Percentiles rank a stretch among this genome's conserved stretches.
These are phyloP conservation scores for Ophiostoma piceae DNA, from an alignment of 2,329 filamentous ascomycete species.

Conservation along the genomic window DNA sequence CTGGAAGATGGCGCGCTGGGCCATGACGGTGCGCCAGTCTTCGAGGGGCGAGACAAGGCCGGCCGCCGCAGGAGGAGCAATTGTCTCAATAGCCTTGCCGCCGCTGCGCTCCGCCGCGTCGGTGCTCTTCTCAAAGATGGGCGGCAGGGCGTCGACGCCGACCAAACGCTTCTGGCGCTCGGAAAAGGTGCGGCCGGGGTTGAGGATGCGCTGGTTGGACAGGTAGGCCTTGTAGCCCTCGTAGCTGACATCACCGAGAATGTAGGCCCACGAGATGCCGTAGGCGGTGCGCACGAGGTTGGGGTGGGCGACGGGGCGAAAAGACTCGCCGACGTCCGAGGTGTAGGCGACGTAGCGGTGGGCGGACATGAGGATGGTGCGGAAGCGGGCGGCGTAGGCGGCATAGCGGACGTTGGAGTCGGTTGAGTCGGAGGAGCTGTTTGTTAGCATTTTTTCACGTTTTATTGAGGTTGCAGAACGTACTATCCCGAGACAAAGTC, in stretches of 20 bases:
- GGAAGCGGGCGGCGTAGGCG: slow-evolving; percentile 78
- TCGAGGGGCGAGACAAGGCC: slow-evolving; percentile 64
- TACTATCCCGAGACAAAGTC: slow-evolving; percentile 75
- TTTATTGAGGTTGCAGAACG: no score
- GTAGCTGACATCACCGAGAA: slow-evolving; percentile 82
- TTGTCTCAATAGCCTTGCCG: no score
- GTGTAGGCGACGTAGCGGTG: slow-evolving; percentile 98
- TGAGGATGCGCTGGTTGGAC: slow-evolving; percentile 70
- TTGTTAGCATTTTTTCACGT: neutral
- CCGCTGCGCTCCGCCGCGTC: neutral
- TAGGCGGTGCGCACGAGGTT: slow-evolving; percentile 77
- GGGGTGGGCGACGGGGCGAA: slow-evolving; percentile 86
- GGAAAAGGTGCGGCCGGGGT: slow-evolving; percentile 59
- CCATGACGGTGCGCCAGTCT: slow-evolving; percentile 87
- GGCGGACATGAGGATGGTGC: slow-evolving; percentile 81
- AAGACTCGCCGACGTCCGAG: slow-evolving; percentile 92
- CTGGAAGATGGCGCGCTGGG: slow-evolving; percentile 86
- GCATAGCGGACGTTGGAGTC: slow-evolving; percentile 85
- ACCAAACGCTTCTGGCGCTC: slow-evolving; percentile 45
- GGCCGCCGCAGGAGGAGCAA: slow-evolving; percentile 30
- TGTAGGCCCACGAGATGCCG: slow-evolving; percentile 85
- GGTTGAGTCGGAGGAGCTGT: slow-evolving; percentile 71
- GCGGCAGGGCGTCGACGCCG: slow-evolving; percentile 34
- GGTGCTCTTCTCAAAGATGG: slow-evolving; percentile 15
- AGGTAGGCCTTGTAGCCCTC: slow-evolving; percentile 95